Base-by-base conservation (phyloP, 495 filamentous ascomycete genomes). In the Letharia lupina region DNA sequence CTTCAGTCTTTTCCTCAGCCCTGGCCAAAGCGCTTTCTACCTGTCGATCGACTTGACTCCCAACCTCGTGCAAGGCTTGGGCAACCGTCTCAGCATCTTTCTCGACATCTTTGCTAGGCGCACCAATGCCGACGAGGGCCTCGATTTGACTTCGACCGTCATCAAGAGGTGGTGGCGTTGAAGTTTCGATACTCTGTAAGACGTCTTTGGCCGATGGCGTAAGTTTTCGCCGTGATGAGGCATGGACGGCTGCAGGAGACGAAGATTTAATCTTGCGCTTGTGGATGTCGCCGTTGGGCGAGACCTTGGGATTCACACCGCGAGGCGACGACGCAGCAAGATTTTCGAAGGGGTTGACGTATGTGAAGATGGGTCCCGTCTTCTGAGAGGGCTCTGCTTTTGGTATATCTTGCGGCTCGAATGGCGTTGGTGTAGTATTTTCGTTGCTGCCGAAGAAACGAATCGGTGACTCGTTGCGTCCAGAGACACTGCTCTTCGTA, bases 321-420 rank as follows among this genome's bases (percentile, higher is more conserved):
- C 83, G 82, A 61, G 87, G 87, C 40, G 85, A 89, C 10, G 86
- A 86, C 69, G 87, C 83, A 66, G 87, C 82, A 40, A 91, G 73
- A 71, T 91, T 86, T 41, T 91, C 89, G 66, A 93, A 92, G 6
- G 90, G 90, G 70, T 91, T 91, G 67, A 87, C 83, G 72, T 91
- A 90, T 40, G 83, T 90, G 76, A 93, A 93, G 37, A 88, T 77
- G 28, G 78, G 75, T 5, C 76, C 77, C 65, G 83, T 83, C n/a
- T 69, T 70, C 52, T 67, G 60, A 35, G 75, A 65, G 54, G 75
- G 67, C 48, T 71, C 70, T 62, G 70, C 70, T n/a, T 72, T 70
- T 45, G 69, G 65, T 57, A 68, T 67, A 60, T 70, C 57, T 35
- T 68, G 54, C 33, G 70, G 72, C 63, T 72, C 73, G 65, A 74